A percentile compares a stretch with the other conserved stretches of the same genome.
phyloP scores from a whole-genome alignment of 75 land plant genomes.

The Sequoiadendron giganteum region DNA sequence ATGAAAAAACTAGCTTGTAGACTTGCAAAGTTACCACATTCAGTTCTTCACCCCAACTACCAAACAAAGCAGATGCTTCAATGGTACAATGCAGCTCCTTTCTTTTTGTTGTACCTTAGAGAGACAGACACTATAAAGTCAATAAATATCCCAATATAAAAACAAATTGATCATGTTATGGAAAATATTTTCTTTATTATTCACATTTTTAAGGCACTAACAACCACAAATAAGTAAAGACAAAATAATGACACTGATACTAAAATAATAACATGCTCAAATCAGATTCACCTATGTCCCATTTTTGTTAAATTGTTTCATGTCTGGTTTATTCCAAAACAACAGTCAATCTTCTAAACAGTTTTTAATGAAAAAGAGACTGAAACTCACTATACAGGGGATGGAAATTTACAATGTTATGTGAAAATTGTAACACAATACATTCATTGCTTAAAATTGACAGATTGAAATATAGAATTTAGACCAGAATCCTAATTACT shows the following conservation, averaged over 20 bases:
- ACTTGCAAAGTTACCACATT: constrained; percentile 41
- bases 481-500: too few species aligned
- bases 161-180: too few species aligned
- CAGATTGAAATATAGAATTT: not conserved
- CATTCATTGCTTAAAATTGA: not conserved
- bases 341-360: not conserved
- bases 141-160: not conserved
- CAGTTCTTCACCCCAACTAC: constrained; percentile 49
- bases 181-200: not conserved
- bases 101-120: constrained; percentile 79
- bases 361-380: not conserved
- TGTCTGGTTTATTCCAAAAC: not conserved
- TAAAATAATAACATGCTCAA: not conserved
- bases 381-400: not conserved
- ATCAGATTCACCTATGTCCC: not conserved
- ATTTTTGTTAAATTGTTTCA: not conserved
- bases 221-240: not conserved
- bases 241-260: not conserved
- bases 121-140: not conserved
- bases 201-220: not conserved
- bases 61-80: constrained; percentile 38
- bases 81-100: constrained; percentile 82
- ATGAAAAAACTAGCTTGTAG: constrained; percentile 57
- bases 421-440: too few species aligned
- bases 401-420: not conserved